These are phyloP conservation scores for Talaromyces sp. DNA, from an alignment of 2,329 filamentous ascomycete species.

Conservation along the genomic window DNA sequence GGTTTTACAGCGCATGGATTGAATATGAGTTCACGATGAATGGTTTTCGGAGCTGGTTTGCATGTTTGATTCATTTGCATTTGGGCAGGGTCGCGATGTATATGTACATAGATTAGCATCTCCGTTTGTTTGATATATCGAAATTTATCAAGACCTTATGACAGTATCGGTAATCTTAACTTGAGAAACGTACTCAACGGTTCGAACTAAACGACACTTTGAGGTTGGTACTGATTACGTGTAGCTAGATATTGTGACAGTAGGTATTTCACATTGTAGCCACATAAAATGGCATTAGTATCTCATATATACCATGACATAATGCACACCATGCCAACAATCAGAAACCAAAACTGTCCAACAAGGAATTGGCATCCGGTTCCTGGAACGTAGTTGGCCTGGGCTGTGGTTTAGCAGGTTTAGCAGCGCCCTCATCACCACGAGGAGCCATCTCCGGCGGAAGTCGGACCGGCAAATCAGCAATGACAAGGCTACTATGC, in stretches of 20 bases:
- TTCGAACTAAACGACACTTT: not conserved
- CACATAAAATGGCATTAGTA: not conserved
- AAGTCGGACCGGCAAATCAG: slow-evolving; percentile 53
- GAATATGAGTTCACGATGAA: slow-evolving; percentile 10
- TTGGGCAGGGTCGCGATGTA: not conserved
- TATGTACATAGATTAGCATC: slow-evolving; percentile 1
- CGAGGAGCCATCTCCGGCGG: slow-evolving; percentile 1
- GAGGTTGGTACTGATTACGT: not conserved
- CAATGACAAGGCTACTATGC: slow-evolving; percentile 75
- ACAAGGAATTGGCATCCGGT: slow-evolving; percentile 81
- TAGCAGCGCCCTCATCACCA: slow-evolving; percentile 23
- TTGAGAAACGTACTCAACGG: not conserved
- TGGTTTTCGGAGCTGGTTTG: not conserved
- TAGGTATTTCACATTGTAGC: not conserved
- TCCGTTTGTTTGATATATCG: no score
- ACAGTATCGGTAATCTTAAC: not conserved
- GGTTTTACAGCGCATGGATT: not conserved
- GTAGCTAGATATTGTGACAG: not conserved
- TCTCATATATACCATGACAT: not conserved
- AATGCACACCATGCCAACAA: not conserved
- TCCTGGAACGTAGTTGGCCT: slow-evolving; percentile 82
- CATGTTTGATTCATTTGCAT: not conserved
- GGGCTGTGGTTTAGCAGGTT: slow-evolving; percentile 36
- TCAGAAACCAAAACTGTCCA: slow-evolving; percentile 91
- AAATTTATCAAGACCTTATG: not conserved